Evolutionary conservation across 768 basidiomycete genomes (phyloP).

Genomic region (Leccinum variicolor): DNA sequence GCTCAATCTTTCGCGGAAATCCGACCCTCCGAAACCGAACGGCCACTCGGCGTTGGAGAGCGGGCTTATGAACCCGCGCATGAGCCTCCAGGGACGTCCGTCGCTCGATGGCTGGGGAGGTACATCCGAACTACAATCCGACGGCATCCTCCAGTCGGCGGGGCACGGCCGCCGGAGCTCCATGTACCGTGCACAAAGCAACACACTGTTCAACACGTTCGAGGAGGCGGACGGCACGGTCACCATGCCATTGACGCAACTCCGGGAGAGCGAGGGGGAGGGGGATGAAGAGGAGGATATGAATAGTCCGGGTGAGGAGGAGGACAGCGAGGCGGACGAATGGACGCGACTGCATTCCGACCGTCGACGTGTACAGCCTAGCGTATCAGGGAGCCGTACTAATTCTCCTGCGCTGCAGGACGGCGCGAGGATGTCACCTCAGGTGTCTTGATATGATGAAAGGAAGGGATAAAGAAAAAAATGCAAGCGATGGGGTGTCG

Average conservation of each 20-base stretch:
- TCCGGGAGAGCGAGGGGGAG: conserved; percentile 69
- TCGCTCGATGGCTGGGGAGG: conserved; percentile 76
- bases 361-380: conserved; percentile 17
- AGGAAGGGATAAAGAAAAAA: background rate
- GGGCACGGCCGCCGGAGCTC: conserved; percentile 65
- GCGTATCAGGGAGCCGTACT: conserved; percentile 52
- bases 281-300: conserved; percentile 40
- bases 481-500: background rate
- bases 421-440: conserved; percentile 22
- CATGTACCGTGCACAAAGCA: conserved; percentile 60
- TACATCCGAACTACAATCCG: conserved; percentile 29
- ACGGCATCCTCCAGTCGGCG: conserved; percentile 25
- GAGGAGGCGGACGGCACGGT: conserved; percentile 39
- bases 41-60: conserved; percentile 58
- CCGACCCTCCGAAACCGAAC: conserved; percentile 42
- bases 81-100: conserved; percentile 76
- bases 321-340: conserved; percentile 48
- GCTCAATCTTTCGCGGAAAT: conserved; percentile 72
- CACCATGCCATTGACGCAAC: conserved; percentile 52
- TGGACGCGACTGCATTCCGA: conserved; percentile 32
- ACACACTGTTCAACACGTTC: conserved; percentile 74
- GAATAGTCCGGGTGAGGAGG: conserved; percentile 27
- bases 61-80: conserved; percentile 71
- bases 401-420: conserved; percentile 44
- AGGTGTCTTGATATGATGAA: conserved; percentile 12